Base-by-base conservation (phyloP, 1,284 basidiomycete species). In the Cryptococcus maquisensis region DNA sequence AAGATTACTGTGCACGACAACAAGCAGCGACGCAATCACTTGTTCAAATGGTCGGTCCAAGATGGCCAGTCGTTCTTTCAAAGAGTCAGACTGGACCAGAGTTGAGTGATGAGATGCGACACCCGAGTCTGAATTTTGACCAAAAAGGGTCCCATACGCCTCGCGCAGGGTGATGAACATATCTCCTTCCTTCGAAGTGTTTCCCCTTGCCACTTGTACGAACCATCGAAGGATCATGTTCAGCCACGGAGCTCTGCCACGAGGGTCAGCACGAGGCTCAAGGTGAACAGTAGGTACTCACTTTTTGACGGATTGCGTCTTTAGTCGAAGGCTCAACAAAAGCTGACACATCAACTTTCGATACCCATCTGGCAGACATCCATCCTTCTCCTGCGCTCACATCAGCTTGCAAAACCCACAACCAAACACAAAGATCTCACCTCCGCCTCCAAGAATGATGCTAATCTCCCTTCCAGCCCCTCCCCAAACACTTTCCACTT, bases 361-460 rank as follows among this genome's bases (percentile, higher is more conserved):
- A 45, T 71, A 71, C 21, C 38, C 52, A 3, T 47, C 32, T 2
- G 72, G 72, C 15, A 71, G 45, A 2, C 42, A 35, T 2, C 42
- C 59, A 20, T 51, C 56, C 24, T 54, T 59, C 44, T 67, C 66
- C 58, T 68, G 28, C 28, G 3, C n/a, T n/a, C 2, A 10, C 39
- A 40, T n/a, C 39, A 40, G 20, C 20, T 15, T 10, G 9, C 7
- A n/a, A n/a, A 8, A 8, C 39, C 20, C 1, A 1, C 7, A 15
- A 15, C 7, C 4, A 32, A 15, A 40, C 39, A 40, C 39, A 3
- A 5, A 21, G 51, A n/a, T n/a, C 70, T 49, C 49, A 86, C 86
- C 79, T 83, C 86, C 0, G 81, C 79, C 45, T 84, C 81, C 6
- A 89, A 75, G 54, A 86, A 72, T 6, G 82, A 69, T 18, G 80